Base-by-base conservation (phyloP, 2,329 filamentous ascomycete genomes). In the Zasmidium cellare region DNA sequence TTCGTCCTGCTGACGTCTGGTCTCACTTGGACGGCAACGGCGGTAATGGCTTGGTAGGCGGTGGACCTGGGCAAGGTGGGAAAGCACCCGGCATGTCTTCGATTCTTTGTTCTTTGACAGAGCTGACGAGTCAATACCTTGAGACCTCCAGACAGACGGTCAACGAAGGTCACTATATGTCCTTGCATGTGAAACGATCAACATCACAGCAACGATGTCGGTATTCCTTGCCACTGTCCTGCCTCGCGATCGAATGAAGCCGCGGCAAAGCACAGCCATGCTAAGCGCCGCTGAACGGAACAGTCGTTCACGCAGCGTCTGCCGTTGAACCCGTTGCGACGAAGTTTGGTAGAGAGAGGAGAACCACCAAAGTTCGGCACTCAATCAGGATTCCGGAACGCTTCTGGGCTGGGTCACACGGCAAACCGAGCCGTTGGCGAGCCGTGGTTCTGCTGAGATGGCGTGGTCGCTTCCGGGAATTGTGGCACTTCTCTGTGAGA, bases 21-120 rank as follows among this genome's bases (percentile, higher is more conserved):
- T 35, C 23, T 53, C 51, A 60, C 24, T 54, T 46, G 16, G 44
- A 44, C 51, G 61, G 58, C 19, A 63, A 22, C 25, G 56, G 59
- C 31, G 59, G 56, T 46, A 61, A 38, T 48, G 56, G 59, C 45
- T 51, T 57, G 23, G 56, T 63, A n/a, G 59, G 56, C 46, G 61
- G 58, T 25, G 58, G 61, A 46, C 56, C 61, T 59, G 61, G 58
- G 46, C 56, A 59, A 20, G 59, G 53, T 41, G 58, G 61, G 19
- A 48, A 61, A 23, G 46, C 59, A 19, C 51, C 54, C 46, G 51
- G 56, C 61, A 63, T 61, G 6, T 5, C 16, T 18, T 16, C 11
- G 35, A 41, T 41, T 14, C n/a, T 41, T 14, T 41, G 35, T 41
- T 41, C 35, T 41, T 28, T 28, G n/a, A 9, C 35, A 41, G 35